phyloP scores from a whole-genome alignment of 2,329 filamentous ascomycete genomes.

The Epichloe uncinata region DNA sequence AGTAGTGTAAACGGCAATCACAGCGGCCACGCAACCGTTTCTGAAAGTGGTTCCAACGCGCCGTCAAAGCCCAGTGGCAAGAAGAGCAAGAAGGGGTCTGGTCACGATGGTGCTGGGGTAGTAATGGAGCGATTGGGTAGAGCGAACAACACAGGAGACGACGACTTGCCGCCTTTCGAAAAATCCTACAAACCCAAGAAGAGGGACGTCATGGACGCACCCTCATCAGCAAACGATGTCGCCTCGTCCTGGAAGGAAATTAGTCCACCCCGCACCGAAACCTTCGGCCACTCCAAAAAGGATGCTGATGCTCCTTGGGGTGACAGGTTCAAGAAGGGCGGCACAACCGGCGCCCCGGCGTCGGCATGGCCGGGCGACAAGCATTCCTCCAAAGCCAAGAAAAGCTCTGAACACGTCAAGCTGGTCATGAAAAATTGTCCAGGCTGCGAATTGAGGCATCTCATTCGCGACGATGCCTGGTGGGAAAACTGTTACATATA shows the following conservation, averaged over 20 bases:
- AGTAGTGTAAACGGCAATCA: neutral
- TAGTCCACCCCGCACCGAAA: neutral
- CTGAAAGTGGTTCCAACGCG: neutral
- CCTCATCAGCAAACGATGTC: neutral
- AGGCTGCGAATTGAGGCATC: slow-evolving; percentile 5
- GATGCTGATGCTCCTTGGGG: neutral
- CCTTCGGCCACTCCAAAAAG: neutral
- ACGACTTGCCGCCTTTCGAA: neutral
- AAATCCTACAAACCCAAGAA: neutral
- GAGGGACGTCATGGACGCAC: neutral
- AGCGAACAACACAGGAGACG: neutral
- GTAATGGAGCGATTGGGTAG: neutral
- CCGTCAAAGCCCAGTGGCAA: neutral
- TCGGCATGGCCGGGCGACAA: neutral
- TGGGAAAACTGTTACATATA: slow-evolving; percentile 8
- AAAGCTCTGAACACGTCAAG: neutral
- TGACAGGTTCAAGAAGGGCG: neutral
- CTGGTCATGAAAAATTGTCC: slow-evolving; percentile 2
- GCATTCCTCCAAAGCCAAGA: neutral
- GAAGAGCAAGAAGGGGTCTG: neutral
- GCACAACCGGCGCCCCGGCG: neutral
- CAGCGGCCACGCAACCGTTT: neutral
- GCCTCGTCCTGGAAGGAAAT: neutral
- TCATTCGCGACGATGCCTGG: slow-evolving; percentile 7
- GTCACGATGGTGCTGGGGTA: neutral